Base-by-base conservation (phyloP, 139 green algal species). In the Chlorella vulgaris region DNA sequence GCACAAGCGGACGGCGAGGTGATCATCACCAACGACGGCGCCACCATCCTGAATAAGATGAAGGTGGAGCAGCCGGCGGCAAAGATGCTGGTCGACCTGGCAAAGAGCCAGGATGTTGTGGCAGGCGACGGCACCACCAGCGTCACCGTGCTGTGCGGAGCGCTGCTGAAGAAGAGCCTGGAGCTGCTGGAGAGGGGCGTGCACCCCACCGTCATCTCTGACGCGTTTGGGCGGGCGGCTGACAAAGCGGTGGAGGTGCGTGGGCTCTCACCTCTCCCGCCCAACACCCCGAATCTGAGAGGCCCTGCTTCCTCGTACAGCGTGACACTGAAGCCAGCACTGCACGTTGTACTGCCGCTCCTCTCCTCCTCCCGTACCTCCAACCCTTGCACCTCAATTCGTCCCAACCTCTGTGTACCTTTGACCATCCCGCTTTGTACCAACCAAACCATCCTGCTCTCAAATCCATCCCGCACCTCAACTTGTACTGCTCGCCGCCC, bases 61-160 rank as follows among this genome's bases (percentile, higher is more conserved):
- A 90, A 89, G 0, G 96, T 99, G 22, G 91, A 89, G 66, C 95
- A 99, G 87, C 97, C 97, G 22, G 97, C 97, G 36, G 97, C 97
- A 29, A 99, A 99, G 84, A 99, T 99, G 97, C 92, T 99, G 6
- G 97, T 99, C 50, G 97, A 99, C 85, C 90, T 99, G 36, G 94
- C 96, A 15, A 98, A 99, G 86, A 95, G 91, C 10, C 95, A 99
- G 93, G 97, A 99, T 65, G 92, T 99, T 10, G 96, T 98, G 31
- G 97, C 97, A 6, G 97, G 97, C 6, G 97, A 99, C 83, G 97
- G 97, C 51, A 99, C 97, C 22, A 99, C 97, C 1, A 94, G 88
- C 5, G 96, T 99, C 2, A 92, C 94, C 0, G 94, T 99, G 24
- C 91, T 99, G 51, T 97, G 92, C 83, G 96, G 96, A 3, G 93